Evolutionary conservation across 805 yeast genomes (phyloP).

Genomic region (Lachancea sp.): DNA sequence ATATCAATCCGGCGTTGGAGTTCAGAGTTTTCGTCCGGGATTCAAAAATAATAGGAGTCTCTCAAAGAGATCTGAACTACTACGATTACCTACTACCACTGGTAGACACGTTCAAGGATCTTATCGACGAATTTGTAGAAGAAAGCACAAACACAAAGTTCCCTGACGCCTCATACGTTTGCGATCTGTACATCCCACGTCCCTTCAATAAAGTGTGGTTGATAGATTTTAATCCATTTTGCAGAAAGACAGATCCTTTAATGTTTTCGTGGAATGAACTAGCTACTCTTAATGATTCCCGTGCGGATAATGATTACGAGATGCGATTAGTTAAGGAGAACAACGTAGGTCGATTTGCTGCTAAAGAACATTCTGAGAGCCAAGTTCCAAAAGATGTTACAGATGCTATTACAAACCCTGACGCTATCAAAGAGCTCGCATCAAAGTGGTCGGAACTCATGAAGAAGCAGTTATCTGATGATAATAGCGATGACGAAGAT

Average conservation of each 20-base stretch:
- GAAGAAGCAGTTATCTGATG: conserved; percentile 22
- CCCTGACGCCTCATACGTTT: conserved; percentile 51
- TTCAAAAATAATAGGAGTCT: conserved; percentile 57
- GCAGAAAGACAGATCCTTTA: conserved; percentile 69
- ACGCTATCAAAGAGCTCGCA: conserved; percentile 63
- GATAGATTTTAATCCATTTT: conserved; percentile 83
- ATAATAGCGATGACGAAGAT: conserved; percentile 12
- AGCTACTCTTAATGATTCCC: conserved; percentile 22
- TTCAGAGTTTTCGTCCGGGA: conserved; percentile 78
- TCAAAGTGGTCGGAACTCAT: conserved; percentile 49
- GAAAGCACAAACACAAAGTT: conserved; percentile 42
- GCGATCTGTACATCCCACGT: conserved; percentile 79
- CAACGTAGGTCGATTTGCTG: conserved; percentile 68
- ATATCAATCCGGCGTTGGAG: conserved; percentile 83
- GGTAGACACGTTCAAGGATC: conserved; percentile 39
- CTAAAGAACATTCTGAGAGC: conserved; percentile 80
- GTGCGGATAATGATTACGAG: conserved; percentile 36
- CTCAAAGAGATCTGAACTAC: conserved; percentile 82
- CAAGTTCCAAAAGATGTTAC: conserved; percentile 90
- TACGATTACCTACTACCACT: conserved; percentile 62
- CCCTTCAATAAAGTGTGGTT: conserved; percentile 61
- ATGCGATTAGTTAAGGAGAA: conserved; percentile 63
- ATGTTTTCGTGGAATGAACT: conserved; percentile 84
- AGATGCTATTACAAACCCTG: conserved; percentile 68
- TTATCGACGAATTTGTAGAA: conserved; percentile 51